phyloP scores from a whole-genome alignment of 2,329 filamentous ascomycete species.

The Fusarium succisae region DNA sequence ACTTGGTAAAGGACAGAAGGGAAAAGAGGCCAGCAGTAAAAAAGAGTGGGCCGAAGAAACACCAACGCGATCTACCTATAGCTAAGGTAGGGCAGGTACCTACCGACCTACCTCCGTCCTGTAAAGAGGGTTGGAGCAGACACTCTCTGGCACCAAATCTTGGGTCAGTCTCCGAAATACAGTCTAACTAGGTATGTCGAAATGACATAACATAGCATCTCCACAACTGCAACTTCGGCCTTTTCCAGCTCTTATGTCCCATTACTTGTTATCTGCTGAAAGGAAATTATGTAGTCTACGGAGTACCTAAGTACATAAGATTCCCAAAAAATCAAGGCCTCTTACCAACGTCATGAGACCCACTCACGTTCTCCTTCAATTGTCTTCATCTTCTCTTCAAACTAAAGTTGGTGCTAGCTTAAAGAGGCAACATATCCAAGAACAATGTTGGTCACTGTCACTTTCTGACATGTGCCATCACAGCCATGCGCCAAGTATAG shows the following conservation, averaged over 20 bases:
- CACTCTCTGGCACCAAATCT: not conserved
- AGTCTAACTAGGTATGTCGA: not conserved
- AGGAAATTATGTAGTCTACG: slow-evolving; percentile 9
- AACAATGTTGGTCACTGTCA: slow-evolving; percentile 8
- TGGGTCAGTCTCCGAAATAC: not conserved
- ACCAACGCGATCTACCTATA: not conserved
- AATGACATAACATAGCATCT: not conserved
- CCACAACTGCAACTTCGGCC: not conserved
- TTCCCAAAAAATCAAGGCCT: slow-evolving; percentile 4
- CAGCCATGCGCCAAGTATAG: not conserved
- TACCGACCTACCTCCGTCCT: not conserved
- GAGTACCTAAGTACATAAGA: slow-evolving; percentile 3
- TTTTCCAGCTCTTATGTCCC: not conserved
- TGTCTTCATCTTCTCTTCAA: not conserved
- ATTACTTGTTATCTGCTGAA: not conserved
- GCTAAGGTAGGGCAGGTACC: not conserved
- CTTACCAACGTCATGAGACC: slow-evolving; percentile 31
- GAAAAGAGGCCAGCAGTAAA: slow-evolving; percentile 27
- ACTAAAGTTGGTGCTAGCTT: not conserved
- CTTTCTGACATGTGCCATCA: slow-evolving; percentile 19
- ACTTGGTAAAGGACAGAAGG: slow-evolving; percentile 22
- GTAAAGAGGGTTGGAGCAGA: not conserved
- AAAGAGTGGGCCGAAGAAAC: slow-evolving; percentile 33
- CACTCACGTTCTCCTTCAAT: slow-evolving; percentile 13
- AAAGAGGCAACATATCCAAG: not conserved